Evolutionary conservation across 345 rosid species (phyloP), one percentile per base, ranked within the genome.

Genomic region (Rhodamnia rubescens): DNA sequence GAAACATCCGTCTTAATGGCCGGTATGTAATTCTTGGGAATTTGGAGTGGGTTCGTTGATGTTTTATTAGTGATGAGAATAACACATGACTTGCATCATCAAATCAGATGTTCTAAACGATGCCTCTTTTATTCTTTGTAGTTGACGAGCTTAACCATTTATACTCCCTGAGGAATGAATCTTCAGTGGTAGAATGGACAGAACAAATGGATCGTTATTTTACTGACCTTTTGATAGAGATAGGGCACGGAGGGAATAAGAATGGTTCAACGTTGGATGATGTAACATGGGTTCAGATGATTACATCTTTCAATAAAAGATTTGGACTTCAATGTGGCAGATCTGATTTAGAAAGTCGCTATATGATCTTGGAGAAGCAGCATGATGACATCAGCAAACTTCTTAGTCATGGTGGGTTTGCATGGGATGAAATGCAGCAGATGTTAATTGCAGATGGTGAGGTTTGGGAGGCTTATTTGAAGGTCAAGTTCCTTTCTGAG

Each of bases 351-450:
- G 95, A 95, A 86, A 88, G 87, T 40, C 96, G 90, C 82, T 95
- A 90, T 80, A 82, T 88, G 54, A 83, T 82, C 88, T 85, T 96
- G 93, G 90, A 93, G 96, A 92, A 92, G 88, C 93, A 93, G 89
- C 90, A 92, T 47, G 90, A 93, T 0, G 91, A 91, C 61, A 91
- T 95, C 82, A 89, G 86, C 89, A 85, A 51, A 86, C 90, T 96
- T 87, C 94, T 94, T 55, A 88, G 84, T 89, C 90, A 88, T 20
- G 47, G 36, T 74, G 95, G 93, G 59, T 95, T 96, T 81, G 22
- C 88, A 78, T 96, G 95, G 97, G 94, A 93, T 88, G 96, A 85
- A 53, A 87, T 88, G 82, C 93, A 84, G 80, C 91, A 93, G 85
- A 93, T 88, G 86, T 85, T 95, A 42, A 85, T 85, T 64, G 96